Evolutionary conservation across 345 rosid species (phyloP).

Genomic region (Syzygium aqueum): DNA sequence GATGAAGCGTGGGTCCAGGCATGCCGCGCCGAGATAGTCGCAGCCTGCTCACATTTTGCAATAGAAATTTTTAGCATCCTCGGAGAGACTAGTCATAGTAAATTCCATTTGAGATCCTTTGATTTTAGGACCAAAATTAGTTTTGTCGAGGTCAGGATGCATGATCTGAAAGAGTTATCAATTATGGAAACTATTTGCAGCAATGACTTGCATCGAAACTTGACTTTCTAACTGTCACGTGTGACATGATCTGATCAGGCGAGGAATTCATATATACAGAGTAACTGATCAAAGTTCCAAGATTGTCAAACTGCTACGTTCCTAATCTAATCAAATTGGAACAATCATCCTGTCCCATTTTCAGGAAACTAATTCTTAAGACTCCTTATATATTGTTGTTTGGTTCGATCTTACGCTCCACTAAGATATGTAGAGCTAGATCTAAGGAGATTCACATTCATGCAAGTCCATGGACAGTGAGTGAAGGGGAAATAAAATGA

Average conservation of each 20-base stretch:
- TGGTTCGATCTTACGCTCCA: background rate
- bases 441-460: background rate
- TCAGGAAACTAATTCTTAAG: background rate
- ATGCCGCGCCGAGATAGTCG: conserved; percentile 45
- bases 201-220: too few relatives aligned
- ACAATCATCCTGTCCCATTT: background rate
- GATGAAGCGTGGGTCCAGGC: conserved; percentile 66
- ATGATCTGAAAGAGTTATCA: too few relatives aligned
- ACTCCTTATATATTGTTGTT: background rate
- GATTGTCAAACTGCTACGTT: background rate
- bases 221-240: background rate
- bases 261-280: background rate
- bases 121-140: too few relatives aligned
- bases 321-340: background rate
- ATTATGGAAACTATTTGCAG: too few relatives aligned
- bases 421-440: background rate
- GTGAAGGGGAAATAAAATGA: background rate
- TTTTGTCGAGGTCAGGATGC: too few relatives aligned
- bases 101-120: background rate
- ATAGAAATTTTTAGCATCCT: background rate
- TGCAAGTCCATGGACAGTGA: background rate
- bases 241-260: background rate
- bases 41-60: conserved; percentile 23
- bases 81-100: background rate
- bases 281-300: background rate